phyloP scores from a whole-genome alignment of 2,329 filamentous ascomycete genomes.

The Diaporthe amygdali region DNA sequence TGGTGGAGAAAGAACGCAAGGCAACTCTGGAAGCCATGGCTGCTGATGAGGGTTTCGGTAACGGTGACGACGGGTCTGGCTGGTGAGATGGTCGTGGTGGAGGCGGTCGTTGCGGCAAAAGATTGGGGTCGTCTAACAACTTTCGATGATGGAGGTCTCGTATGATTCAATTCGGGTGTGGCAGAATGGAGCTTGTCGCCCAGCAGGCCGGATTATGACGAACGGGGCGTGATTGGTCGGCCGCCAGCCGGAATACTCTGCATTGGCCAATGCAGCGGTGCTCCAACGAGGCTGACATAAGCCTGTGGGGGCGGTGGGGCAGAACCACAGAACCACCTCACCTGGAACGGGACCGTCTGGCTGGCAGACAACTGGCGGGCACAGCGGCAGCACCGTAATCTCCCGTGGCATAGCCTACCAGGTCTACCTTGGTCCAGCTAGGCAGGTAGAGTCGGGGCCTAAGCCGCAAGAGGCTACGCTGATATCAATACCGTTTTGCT shows the following conservation, averaged over 20 bases:
- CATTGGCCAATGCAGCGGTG: slow-evolving; percentile 25
- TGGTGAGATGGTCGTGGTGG: slow-evolving; percentile 10
- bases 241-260: not conserved
- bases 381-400: not conserved
- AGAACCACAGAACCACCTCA: no score
- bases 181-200: slow-evolving; percentile 12
- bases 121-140: slow-evolving; percentile 5
- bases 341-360: not conserved
- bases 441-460: not conserved
- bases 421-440: not conserved
- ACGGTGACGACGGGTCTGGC: not conserved
- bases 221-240: slow-evolving; percentile 18
- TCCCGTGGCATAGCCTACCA: not conserved
- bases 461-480: not conserved
- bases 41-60: slow-evolving; percentile 29
- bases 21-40: slow-evolving; percentile 63
- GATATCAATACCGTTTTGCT: not conserved
- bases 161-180: slow-evolving; percentile 19
- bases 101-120: slow-evolving; percentile 26
- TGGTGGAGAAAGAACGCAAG: slow-evolving; percentile 61
- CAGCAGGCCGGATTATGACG: slow-evolving; percentile 17
- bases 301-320: not conserved
- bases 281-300: slow-evolving; percentile 14
- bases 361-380: not conserved
- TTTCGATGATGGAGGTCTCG: slow-evolving; percentile 19